phyloP scores from a whole-genome alignment of 208 protist species.

The Crithidia mellificae region DNA sequence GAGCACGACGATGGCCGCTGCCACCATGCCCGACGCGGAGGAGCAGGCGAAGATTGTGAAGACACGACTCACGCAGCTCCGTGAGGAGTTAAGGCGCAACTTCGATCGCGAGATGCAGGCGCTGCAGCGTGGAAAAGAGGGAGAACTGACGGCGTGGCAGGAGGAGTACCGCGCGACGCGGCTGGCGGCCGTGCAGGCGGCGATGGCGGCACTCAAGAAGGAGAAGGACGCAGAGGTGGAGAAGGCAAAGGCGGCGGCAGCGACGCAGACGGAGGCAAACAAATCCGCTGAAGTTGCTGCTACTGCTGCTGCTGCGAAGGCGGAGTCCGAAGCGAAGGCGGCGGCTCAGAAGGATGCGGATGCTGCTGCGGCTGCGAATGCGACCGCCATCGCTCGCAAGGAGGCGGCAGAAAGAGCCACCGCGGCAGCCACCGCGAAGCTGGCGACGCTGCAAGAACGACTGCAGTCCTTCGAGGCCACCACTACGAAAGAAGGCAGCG shows the following conservation, averaged over 20 bases:
- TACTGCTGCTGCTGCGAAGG: background rate
- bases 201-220: constrained; percentile 8
- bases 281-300: background rate
- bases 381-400: background rate
- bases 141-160: constrained; percentile 35
- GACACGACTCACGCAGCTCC: constrained; percentile 22
- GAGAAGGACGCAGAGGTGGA: constrained; percentile 8
- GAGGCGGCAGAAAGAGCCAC: constrained; percentile 4
- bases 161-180: constrained; percentile 31
- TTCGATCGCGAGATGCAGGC: constrained; percentile 25
- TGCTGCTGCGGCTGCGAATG: too few species aligned
- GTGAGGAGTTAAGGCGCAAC: constrained; percentile 17
- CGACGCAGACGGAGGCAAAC: background rate
- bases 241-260: background rate
- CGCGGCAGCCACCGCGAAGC: background rate
- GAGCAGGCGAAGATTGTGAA: constrained; percentile 44
- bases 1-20: constrained; percentile 30
- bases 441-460: constrained; percentile 10
- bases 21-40: constrained; percentile 36
- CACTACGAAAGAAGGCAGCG: constrained; percentile 9
- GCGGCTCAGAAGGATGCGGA: background rate
- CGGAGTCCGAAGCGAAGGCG: background rate
- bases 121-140: constrained; percentile 21
- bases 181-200: constrained; percentile 23
- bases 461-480: constrained; percentile 20